Evolutionary conservation across 495 filamentous ascomycete species (phyloP), one percentile per base, ranked within the genome.

Genomic region (Talaromyces nanjingensis): DNA sequence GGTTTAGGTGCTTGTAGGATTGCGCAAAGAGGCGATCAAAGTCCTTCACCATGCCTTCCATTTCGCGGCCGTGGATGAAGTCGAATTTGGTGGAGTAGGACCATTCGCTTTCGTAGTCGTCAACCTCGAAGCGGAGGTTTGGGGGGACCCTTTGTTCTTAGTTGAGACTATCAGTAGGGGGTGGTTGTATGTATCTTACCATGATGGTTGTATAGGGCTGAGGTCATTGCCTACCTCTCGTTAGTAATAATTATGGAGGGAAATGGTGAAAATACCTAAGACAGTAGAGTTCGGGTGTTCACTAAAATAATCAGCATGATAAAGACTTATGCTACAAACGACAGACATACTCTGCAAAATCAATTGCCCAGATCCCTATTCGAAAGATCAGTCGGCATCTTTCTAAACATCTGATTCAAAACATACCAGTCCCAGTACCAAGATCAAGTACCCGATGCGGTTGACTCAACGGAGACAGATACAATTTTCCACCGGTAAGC

Each of bases 291-390:
- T 61, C 83, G 83, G 29, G 88, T 81, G 29, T 69, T 69, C 39
- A 65, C 58, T 82, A 62, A 42, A 42, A 60, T 24, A 22, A 16
- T 56, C 11, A 31, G 53, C 20, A 29, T 16, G 0, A 29, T 6
- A 31, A 2, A 56, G 11, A 16, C 6, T 1, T 27, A 29, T 8
- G 14, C 12, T 56, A 4, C 37, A 5, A 3, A 14, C 0, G 5
- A 29, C 4, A 27, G 8, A n/a, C 59, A 49, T 54, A 62, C 71
- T 85, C 60, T 66, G 68, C 76, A 57, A 72, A 85, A 68, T 82
- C 84, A 61, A 87, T 83, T 37, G 84, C 84, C 84, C 86, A 89
- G 37, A 87, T 85, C 34, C 87, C 84, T 12, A 82, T 86, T 14
- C 82, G 81, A 0, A 7, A 47, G 7, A 22, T 45, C n/a, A 29